These are phyloP conservation scores for Apiotrichum siamense DNA, from an alignment of 1,284 basidiomycete species.

Conservation along the genomic window DNA sequence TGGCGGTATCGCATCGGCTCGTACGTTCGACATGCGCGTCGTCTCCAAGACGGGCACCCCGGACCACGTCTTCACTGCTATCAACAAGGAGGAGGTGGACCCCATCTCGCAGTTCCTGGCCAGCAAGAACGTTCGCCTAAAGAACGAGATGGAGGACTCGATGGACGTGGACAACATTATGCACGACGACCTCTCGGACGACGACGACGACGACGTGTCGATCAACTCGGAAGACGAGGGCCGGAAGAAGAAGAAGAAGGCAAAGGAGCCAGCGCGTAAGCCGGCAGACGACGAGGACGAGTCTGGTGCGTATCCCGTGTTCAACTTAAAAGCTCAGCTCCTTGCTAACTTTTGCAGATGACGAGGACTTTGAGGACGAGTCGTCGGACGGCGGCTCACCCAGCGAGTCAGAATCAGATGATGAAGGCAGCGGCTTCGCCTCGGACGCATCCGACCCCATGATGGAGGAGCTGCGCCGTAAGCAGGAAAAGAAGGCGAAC, in stretches of 20 bases:
- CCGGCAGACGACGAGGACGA: slow-evolving; percentile 66
- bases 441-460: slow-evolving; percentile 53
- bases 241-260: slow-evolving; percentile 27
- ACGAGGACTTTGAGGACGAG: slow-evolving; percentile 84
- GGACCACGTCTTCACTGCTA: slow-evolving; percentile 83
- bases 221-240: slow-evolving; percentile 37
- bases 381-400: slow-evolving; percentile 79
- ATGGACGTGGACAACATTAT: slow-evolving; percentile 62
- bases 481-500: slow-evolving; percentile 55
- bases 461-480: slow-evolving; percentile 58
- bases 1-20: slow-evolving; percentile 77
- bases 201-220: slow-evolving; percentile 52
- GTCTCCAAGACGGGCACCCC: slow-evolving; percentile 68
- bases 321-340: neutral
- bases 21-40: slow-evolving; percentile 92
- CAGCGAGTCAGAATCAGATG: slow-evolving; percentile 63
- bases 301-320: slow-evolving; percentile 55
- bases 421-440: slow-evolving; percentile 51
- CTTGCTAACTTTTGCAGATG: slow-evolving; percentile 44
- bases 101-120: slow-evolving; percentile 76
- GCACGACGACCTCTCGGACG: slow-evolving; percentile 67
- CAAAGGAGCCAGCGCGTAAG: slow-evolving; percentile 47
- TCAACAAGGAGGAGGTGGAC: slow-evolving; percentile 94
- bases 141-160: slow-evolving; percentile 95
- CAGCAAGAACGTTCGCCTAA: slow-evolving; percentile 85